Evolutionary conservation across 495 filamentous ascomycete genomes (phyloP), one percentile per base, ranked within the genome.

Genomic region (Pyrenopolyporus hunteri): DNA sequence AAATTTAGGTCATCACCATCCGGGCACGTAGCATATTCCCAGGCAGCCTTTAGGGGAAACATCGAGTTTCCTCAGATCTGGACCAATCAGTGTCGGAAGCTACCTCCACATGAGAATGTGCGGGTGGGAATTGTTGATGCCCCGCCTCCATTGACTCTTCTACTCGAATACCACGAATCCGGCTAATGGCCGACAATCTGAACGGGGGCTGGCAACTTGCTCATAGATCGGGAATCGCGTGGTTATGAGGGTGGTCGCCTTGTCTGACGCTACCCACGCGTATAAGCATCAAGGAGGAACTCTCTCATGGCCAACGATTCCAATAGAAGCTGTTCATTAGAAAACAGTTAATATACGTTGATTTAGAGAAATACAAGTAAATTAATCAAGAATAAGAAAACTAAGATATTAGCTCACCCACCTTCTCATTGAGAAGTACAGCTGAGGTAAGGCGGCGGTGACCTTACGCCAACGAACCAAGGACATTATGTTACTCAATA

Each of bases 391-490:
- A 16, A 14, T 26, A 8, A 26, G 23, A 31, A 14, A 9, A 11
- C 40, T 14, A n/a, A 9, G 5, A 33, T n/a, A 33, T 16, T 32
- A 22, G 31, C 32, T 13, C 9, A 63, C 51, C 45, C 50, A 63
- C 59, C 59, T 61, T 47, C 49, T 51, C n/a, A 23, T 49, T 45
- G 28, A 37, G 23, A 37, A 51, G 19, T 13, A 14, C 11, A 19
- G 26, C 4, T 23, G 25, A 1, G 9, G 45, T n/a, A n/a, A n/a
- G n/a, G n/a, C n/a, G n/a, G n/a, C n/a, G n/a, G n/a, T n/a, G n/a
- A n/a, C n/a, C n/a, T n/a, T n/a, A n/a, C n/a, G n/a, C n/a, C n/a
- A n/a, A n/a, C n/a, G n/a, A n/a, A n/a, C n/a, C n/a, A 29, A 29
- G 26, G 26, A 29, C 26, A 29, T 4, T 29, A 9, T n/a, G 26